Base-by-base conservation (phyloP, 768 basidiomycete genomes). In the Lentinula edodes region DNA sequence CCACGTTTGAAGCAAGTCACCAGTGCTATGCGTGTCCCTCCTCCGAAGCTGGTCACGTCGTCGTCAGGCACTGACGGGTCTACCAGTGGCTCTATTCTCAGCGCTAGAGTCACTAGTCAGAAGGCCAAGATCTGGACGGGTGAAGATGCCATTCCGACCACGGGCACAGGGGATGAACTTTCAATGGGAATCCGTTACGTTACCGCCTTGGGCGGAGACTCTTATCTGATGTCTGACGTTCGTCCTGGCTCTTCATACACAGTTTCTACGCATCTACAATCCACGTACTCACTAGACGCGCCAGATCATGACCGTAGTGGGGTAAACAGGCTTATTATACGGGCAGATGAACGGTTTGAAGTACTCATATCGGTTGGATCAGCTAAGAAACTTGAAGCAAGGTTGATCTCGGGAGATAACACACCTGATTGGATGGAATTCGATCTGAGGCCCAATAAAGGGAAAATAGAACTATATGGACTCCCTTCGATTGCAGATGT, bases 1-100 rank as follows among this genome's bases (percentile, higher is more conserved):
- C 87, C 89, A 38, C 82, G 87, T 36, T 71, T 91, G 35, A 87
- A 90, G 38, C 89, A 86, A 32, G 90, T 91, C 68, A 89, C 85
- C 6, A 83, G 82, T 63, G 84, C 86, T 15, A 79, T 80, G 18
- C 84, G 86, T 18, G 87, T 88, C 28, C 88, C 88, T 18, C 77
- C 83, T 1, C 86, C 88, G 23, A 77, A 80, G 64, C 65, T 79
- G 65, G 68, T 80, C 62, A 66, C 79, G 58, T 63, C 68, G 39
- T 66, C 74, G 42, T 66, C 67, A 38, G 71, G 69, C 16, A 67
- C 67, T 56, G 63, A 69, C 43, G 68, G 66, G 9, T 52, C 50
- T 15, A 32, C 38, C 39, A 56, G 55, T 28, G 55, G 55, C 39
- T 58, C 55, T 38, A 64, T 66, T 41, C 66, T 65, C 42, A 63